These are phyloP conservation scores for Posidonia oceanica DNA, from an alignment of 116 monocot genomes.

Conservation along the genomic window DNA sequence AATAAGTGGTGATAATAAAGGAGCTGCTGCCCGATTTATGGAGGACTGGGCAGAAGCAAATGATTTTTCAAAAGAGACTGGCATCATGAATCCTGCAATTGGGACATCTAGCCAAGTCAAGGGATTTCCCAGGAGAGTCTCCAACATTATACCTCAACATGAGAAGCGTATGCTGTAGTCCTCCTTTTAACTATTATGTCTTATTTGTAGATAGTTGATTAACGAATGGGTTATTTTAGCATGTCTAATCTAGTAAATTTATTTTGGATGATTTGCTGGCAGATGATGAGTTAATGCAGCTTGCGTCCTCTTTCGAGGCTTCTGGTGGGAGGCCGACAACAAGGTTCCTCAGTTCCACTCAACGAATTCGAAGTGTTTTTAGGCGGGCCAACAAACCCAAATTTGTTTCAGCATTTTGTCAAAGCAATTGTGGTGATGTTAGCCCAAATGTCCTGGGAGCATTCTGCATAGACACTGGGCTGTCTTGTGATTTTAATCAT, in stretches of 20 bases:
- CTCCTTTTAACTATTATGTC: background rate
- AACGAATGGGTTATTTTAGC: no score
- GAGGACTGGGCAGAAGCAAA: conserved; percentile 79
- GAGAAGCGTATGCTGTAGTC: conserved; percentile 26
- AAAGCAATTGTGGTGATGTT: conserved; percentile 98
- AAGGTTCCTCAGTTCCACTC: conserved; percentile 30
- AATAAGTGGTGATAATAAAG: conserved; percentile 98
- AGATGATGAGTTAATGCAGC: conserved; percentile 41
- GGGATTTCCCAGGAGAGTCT: conserved; percentile 41
- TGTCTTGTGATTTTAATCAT: conserved; percentile 93
- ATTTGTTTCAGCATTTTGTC: conserved; percentile 96
- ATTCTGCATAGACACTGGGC: conserved; percentile 89
- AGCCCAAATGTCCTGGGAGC: conserved; percentile 95
- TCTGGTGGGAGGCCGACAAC: conserved; percentile 51
- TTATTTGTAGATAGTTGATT: no score
- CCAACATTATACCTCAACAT: conserved; percentile 44
- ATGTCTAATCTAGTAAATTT: background rate
- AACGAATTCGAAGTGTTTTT: conserved; percentile 45
- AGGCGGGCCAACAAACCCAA: conserved; percentile 36
- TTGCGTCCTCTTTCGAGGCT: conserved; percentile 69
- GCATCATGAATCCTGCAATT: conserved; percentile 8
- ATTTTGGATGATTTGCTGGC: conserved; percentile 14
- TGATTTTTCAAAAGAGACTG: conserved; percentile 14
- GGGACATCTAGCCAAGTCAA: conserved; percentile 3
- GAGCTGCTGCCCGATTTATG: conserved; percentile 98